A percentile compares a stretch with the other conserved stretches of the same genome.
Evolutionary conservation across 805 yeast genomes (phyloP).

Genomic region (Metschnikowia kunwiensis): DNA sequence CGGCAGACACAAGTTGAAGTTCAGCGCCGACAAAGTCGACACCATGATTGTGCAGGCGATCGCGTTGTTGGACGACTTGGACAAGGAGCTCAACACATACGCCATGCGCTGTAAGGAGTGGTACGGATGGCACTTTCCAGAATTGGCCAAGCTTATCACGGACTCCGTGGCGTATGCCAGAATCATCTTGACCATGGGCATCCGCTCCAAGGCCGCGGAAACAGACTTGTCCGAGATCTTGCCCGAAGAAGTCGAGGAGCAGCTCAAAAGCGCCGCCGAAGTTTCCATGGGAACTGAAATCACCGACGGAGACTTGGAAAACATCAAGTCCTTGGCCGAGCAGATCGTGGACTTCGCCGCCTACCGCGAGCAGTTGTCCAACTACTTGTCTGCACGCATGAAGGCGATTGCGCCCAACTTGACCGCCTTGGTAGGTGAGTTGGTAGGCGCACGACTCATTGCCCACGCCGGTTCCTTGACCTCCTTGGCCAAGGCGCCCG

Average conservation of each 20-base stretch:
- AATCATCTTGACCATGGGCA: slow-evolving; percentile 89
- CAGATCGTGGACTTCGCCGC: slow-evolving; percentile 95
- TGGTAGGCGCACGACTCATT: slow-evolving; percentile 96
- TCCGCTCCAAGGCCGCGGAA: slow-evolving; percentile 85
- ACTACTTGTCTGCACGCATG: slow-evolving; percentile 91
- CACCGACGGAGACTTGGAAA: slow-evolving; percentile 82
- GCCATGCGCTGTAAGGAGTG: slow-evolving; percentile 99
- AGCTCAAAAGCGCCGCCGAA: slow-evolving; percentile 93
- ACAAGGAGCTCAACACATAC: slow-evolving; percentile 95
- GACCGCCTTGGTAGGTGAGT: slow-evolving; percentile 96
- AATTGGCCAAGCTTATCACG: slow-evolving; percentile 92
- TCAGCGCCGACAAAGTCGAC: slow-evolving; percentile 97
- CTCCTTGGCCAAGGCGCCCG: slow-evolving; percentile 95
- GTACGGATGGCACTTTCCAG: slow-evolving; percentile 99
- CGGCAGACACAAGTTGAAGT: slow-evolving; percentile 97
- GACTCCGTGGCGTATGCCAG: slow-evolving; percentile 97
- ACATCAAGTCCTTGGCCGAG: slow-evolving; percentile 87
- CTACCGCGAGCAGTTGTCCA: slow-evolving; percentile 93
- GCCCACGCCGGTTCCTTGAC: slow-evolving; percentile 98
- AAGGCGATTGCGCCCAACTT: slow-evolving; percentile 98
- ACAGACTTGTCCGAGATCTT: slow-evolving; percentile 65
- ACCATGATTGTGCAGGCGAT: slow-evolving; percentile 99
- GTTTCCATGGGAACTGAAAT: slow-evolving; percentile 99
- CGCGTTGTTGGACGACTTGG: slow-evolving; percentile 92
- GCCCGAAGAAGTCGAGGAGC: slow-evolving; percentile 47